Percentiles rank a stretch among this genome's conserved stretches.
Evolutionary conservation across 2,329 filamentous ascomycete genomes (phyloP).

Genomic region (Colletotrichum viniferum): DNA sequence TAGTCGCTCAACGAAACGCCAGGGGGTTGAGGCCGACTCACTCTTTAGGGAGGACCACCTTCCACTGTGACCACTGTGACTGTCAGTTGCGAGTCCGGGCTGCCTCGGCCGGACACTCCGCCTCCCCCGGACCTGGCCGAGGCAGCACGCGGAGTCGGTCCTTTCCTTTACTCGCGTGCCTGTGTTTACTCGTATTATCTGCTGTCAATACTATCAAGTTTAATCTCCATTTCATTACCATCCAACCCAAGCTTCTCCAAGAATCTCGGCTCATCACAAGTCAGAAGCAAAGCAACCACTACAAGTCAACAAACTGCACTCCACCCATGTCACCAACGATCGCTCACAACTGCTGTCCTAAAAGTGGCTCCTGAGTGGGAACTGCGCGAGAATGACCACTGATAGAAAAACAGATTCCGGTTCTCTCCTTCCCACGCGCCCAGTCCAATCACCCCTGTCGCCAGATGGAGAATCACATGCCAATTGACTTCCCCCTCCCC

Average conservation of each 20-base stretch:
- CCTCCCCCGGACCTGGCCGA: slow-evolving; percentile 5
- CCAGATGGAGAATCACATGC: slow-evolving; percentile 14
- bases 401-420: background rate
- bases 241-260: background rate
- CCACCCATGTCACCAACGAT: background rate
- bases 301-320: slow-evolving; percentile 1
- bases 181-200: background rate
- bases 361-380: slow-evolving; percentile 1
- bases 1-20: slow-evolving; percentile 23
- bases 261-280: slow-evolving; percentile 3
- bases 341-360: background rate
- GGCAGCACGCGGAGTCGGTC: background rate
- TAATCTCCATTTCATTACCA: background rate
- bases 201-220: background rate
- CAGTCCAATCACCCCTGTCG: background rate
- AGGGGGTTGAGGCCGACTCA: slow-evolving; percentile 21
- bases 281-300: background rate
- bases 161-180: background rate
- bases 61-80: background rate
- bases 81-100: background rate
- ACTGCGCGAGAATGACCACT: background rate
- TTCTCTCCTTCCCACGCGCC: background rate
- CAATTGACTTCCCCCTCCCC: background rate
- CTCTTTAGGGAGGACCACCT: background rate
- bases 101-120: slow-evolving; percentile 18